These are phyloP conservation scores for Oenanthe sinensis DNA, from an alignment of 129 eudicot species.

Conservation along the genomic window DNA sequence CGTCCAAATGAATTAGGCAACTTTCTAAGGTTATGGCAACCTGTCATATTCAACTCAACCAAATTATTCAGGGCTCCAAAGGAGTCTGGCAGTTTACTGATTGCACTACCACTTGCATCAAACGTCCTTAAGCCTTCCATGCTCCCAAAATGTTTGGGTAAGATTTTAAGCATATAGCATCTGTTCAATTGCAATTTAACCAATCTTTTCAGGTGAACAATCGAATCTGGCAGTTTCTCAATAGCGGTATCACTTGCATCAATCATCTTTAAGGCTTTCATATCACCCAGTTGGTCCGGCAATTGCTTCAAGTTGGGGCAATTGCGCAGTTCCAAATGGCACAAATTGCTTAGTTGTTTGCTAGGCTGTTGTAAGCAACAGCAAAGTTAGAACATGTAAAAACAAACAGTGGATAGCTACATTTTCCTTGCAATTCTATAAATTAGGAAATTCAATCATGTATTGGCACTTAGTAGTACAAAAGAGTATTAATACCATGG, in stretches of 20 bases:
- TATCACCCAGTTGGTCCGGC: background rate
- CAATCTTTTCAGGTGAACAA: background rate
- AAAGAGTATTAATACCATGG: background rate
- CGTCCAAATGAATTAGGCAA: background rate
- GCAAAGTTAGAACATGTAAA: background rate
- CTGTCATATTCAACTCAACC: too few relatives aligned
- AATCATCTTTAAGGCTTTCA: background rate
- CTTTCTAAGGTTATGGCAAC: too few relatives aligned
- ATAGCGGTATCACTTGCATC: background rate
- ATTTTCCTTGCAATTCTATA: too few relatives aligned
- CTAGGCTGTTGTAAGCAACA: background rate
- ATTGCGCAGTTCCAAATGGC: background rate
- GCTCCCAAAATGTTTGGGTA: background rate
- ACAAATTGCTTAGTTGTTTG: background rate
- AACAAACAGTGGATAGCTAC: background rate
- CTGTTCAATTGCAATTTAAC: background rate
- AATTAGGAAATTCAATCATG: too few relatives aligned
- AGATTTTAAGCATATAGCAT: background rate
- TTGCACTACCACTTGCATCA: background rate
- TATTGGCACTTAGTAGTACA: too few relatives aligned
- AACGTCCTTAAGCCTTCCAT: background rate
- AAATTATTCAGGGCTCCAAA: background rate
- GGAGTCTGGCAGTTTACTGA: background rate
- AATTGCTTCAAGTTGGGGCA: background rate
- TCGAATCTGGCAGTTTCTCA: background rate